Conservation (phyloP, 768 basidiomycete species). For the Hygrophorus russula region DNA sequence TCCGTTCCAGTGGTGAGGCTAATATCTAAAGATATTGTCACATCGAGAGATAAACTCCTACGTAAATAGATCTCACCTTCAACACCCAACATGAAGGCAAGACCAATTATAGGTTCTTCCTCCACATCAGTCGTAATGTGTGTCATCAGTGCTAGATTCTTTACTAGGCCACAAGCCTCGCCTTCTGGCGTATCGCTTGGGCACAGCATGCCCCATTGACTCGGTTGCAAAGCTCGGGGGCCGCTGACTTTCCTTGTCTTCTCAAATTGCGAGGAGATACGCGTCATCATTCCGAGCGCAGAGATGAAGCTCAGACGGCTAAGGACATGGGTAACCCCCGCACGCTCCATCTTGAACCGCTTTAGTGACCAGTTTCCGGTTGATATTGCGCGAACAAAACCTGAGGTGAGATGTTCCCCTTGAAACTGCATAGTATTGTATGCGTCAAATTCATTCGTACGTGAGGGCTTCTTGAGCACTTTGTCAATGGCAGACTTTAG, state of each 20-base stretch:
- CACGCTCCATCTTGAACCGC: conserved; percentile 98
- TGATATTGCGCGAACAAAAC: conserved; percentile 94
- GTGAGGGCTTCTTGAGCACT: conserved; percentile 89
- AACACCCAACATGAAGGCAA: conserved; percentile 93
- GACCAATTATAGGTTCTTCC: conserved; percentile 82
- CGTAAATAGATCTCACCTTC: conserved; percentile 50
- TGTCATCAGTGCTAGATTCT: conserved; percentile 98
- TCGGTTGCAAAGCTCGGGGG: conserved; percentile 91
- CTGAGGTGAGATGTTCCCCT: conserved; percentile 91
- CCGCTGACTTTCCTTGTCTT: conserved; percentile 99
- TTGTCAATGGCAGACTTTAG: conserved; percentile 95
- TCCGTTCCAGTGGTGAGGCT: conserved; percentile 86
- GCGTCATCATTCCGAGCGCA: conserved; percentile 99
- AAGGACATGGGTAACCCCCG: conserved; percentile 96
- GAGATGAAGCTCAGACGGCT: conserved; percentile 93
- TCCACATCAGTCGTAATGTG: conserved; percentile 99
- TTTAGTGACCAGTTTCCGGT: conserved; percentile 99
- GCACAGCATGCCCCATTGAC: conserved; percentile 98
- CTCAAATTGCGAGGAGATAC: conserved; percentile 97
- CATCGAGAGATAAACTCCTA: conserved; percentile 5
- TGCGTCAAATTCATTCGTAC: conserved; percentile 91
- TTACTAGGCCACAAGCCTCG: conserved; percentile 96
- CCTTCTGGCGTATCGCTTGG: conserved; percentile 99
- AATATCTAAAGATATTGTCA: conserved; percentile 49
- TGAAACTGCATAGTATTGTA: conserved; percentile 92